Evolutionary conservation across 2,329 filamentous ascomycete genomes (phyloP).

Genomic region (Epichloe baconii): DNA sequence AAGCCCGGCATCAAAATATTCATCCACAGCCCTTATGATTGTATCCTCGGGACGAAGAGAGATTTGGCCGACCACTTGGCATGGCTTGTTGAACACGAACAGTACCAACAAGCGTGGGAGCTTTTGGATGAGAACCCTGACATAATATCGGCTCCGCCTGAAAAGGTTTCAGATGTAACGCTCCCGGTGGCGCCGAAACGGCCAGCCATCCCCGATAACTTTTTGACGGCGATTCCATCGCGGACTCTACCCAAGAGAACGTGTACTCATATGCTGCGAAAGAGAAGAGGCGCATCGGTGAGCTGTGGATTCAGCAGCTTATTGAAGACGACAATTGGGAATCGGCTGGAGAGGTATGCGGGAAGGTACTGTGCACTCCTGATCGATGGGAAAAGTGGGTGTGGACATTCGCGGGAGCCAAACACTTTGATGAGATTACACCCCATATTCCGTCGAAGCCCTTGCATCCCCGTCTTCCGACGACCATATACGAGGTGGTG

Average conservation of each 20-base stretch:
- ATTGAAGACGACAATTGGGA: constrained; percentile 63
- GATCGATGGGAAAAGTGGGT: constrained; percentile 92
- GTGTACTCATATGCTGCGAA: constrained; percentile 59
- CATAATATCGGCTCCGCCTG: constrained; percentile 33
- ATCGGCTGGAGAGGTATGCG: constrained; percentile 66
- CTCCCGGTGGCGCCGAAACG: constrained; percentile 29
- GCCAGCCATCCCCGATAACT: constrained; percentile 39
- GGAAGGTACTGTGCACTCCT: constrained; percentile 67
- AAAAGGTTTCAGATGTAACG: constrained; percentile 25
- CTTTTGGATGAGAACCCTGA: constrained; percentile 83
- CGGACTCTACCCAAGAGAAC: constrained; percentile 44
- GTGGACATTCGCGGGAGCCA: constrained; percentile 75
- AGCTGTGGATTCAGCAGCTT: constrained; percentile 84
- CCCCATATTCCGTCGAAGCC: constrained; percentile 65
- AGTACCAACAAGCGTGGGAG: constrained; percentile 79
- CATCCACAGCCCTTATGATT: constrained; percentile 93
- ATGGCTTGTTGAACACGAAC: constrained; percentile 73
- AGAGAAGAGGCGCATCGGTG: constrained; percentile 83
- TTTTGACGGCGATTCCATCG: constrained; percentile 55
- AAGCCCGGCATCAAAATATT: constrained; percentile 62
- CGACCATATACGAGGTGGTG: constrained; percentile 76
- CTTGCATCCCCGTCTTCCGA: constrained; percentile 67
- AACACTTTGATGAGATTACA: constrained; percentile 82
- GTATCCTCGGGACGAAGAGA: constrained; percentile 78
- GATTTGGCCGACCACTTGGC: constrained; percentile 73